Evolutionary conservation across 1,284 basidiomycete genomes (phyloP).

Genomic region (Porodaedalea pini): DNA sequence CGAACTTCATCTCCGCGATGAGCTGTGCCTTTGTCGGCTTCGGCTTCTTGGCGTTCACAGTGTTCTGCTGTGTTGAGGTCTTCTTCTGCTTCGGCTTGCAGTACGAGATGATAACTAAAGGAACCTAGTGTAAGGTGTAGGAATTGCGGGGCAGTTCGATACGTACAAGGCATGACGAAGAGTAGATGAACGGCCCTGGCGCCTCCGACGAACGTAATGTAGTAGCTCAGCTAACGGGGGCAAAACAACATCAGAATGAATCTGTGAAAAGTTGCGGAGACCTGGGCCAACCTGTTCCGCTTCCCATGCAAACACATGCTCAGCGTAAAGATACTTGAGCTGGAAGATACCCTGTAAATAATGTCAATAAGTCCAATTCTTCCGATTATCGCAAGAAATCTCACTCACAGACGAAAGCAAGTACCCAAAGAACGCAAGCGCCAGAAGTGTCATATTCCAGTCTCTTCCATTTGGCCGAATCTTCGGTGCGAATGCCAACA

Average conservation of each 20-base stretch:
- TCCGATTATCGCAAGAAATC: not conserved
- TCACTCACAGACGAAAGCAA: constrained; percentile 44
- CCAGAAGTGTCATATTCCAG: constrained; percentile 57
- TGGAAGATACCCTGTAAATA: constrained; percentile 47
- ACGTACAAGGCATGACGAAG: constrained; percentile 53
- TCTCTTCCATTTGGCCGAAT: constrained; percentile 41
- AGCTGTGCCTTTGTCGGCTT: constrained; percentile 49
- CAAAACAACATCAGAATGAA: constrained; percentile 3
- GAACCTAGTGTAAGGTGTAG: constrained; percentile 18
- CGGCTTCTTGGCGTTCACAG: constrained; percentile 25
- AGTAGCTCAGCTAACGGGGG: constrained; percentile 52
- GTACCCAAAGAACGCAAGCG: constrained; percentile 42
- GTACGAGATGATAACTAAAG: constrained; percentile 39
- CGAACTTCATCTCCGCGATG: constrained; percentile 64
- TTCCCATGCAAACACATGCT: constrained; percentile 53
- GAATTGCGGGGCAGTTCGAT: not conserved
- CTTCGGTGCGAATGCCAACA: constrained; percentile 53
- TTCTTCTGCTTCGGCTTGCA: constrained; percentile 43
- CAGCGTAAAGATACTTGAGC: constrained; percentile 60
- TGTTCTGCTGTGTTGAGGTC: constrained; percentile 20
- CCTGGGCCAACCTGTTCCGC: constrained; percentile 38
- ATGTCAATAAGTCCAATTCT: constrained; percentile 3
- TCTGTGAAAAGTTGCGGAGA: not conserved
- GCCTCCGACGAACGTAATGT: constrained; percentile 51
- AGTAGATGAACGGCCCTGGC: constrained; percentile 52